A percentile compares a stretch with the other conserved stretches of the same genome.
phyloP scores from a whole-genome alignment of 371 early-diverging fungal species.

The Paraphysoderma sedebokerense region DNA sequence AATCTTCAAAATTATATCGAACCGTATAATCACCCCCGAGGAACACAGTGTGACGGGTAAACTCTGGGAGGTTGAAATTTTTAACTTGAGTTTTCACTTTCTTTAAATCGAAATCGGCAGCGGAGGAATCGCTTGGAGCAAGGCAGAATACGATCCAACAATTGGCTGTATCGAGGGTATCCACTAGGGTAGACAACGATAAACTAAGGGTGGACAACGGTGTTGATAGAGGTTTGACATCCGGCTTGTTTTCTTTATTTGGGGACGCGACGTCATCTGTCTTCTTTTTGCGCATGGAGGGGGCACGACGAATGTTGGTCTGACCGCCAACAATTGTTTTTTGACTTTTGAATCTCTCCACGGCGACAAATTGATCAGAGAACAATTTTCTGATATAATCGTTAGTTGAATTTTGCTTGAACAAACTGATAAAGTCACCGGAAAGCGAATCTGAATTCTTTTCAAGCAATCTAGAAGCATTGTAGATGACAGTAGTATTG shows the following conservation, averaged over 20 bases:
- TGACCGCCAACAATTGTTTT: not conserved
- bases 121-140: not conserved
- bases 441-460: constrained; percentile 52
- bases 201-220: not conserved
- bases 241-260: too few relatives aligned
- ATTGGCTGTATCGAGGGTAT: not conserved
- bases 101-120: not conserved
- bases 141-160: not conserved
- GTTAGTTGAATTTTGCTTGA: constrained; percentile 10
- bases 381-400: not conserved
- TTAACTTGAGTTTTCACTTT: not conserved
- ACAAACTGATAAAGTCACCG: constrained; percentile 66
- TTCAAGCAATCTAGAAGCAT: constrained; percentile 45
- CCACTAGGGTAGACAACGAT: not conserved
- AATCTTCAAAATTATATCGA: not conserved
- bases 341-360: not conserved
- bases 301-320: not conserved
- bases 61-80: not conserved
- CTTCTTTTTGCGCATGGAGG: not conserved
- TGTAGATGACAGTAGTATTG: constrained; percentile 47
- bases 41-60: not conserved
- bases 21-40: not conserved
- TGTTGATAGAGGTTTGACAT: not conserved
- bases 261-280: too few relatives aligned
- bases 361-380: not conserved